Evolutionary conservation across 2,329 filamentous ascomycete species (phyloP).

Genomic region (Grosmannia clavigera): DNA sequence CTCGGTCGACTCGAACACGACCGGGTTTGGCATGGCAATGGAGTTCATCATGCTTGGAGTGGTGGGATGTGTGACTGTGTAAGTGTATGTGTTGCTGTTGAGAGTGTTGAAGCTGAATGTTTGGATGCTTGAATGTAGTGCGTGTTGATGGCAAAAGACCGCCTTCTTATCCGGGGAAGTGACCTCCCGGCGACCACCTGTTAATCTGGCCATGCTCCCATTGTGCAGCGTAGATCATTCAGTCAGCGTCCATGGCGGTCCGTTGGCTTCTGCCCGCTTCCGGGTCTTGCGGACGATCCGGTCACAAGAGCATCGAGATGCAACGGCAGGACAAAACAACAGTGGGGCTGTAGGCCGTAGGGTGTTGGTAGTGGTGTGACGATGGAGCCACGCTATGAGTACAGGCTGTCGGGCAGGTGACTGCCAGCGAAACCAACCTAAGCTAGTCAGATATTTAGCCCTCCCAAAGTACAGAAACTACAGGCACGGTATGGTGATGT

Average conservation of each 20-base stretch:
- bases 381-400: neutral
- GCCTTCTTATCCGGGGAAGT: neutral
- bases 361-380: neutral
- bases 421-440: neutral
- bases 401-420: neutral
- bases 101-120: too few relatives aligned
- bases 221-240: neutral
- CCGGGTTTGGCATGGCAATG: neutral
- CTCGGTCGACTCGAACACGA: conserved; percentile 20
- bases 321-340: neutral
- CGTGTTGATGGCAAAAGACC: neutral
- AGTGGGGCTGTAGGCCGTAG: neutral
- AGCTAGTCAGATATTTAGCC: neutral
- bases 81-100: neutral
- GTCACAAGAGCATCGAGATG: neutral
- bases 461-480: neutral
- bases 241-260: neutral
- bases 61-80: neutral
- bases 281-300: neutral
- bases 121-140: too few relatives aligned
- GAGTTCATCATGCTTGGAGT: neutral
- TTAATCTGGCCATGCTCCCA: neutral
- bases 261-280: neutral
- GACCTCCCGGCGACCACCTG: neutral
- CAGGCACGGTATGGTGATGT: neutral